Percentiles rank a stretch among this genome's conserved stretches.
Conservation (phyloP, 106 monocot genomes). For the Dendrobium officinale region DNA sequence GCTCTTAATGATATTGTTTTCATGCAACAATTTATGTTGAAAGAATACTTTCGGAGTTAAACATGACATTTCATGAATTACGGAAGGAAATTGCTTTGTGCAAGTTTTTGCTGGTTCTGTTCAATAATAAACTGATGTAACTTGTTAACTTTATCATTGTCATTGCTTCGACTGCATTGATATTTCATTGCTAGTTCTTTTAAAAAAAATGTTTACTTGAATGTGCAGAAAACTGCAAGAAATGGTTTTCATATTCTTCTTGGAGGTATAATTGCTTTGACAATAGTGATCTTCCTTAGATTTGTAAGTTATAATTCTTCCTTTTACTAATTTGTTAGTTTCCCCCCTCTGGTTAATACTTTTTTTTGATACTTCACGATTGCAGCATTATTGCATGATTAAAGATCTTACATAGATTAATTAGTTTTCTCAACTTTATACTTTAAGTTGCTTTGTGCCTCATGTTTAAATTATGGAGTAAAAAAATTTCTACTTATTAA, state of each 20-base stretch:
- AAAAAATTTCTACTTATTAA: too few species aligned
- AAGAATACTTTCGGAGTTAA: background rate
- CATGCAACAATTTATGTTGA: background rate
- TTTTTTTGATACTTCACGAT: background rate
- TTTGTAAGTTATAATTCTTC: constrained; percentile 38
- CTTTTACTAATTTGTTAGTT: background rate
- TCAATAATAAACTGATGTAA: background rate
- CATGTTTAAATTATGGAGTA: background rate
- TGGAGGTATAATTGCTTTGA: constrained; percentile 71
- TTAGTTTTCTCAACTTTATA: background rate
- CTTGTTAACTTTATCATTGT: background rate
- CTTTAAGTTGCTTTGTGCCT: background rate
- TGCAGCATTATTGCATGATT: background rate
- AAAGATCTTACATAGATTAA: background rate
- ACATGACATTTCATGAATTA: background rate
- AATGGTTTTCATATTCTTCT: constrained; percentile 76
- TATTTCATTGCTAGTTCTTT: background rate
- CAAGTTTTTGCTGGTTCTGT: background rate
- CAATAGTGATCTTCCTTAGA: constrained; percentile 65
- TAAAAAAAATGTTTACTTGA: background rate
- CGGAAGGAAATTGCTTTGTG: background rate
- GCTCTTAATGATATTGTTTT: background rate
- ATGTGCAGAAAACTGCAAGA: constrained; percentile 70
- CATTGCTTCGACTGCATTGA: background rate
- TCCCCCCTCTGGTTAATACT: background rate